Percentiles rank a stretch among this genome's conserved stretches.
phyloP scores from a whole-genome alignment of 352 stramenopile genomes.

The Nothophytophthora sp. region DNA sequence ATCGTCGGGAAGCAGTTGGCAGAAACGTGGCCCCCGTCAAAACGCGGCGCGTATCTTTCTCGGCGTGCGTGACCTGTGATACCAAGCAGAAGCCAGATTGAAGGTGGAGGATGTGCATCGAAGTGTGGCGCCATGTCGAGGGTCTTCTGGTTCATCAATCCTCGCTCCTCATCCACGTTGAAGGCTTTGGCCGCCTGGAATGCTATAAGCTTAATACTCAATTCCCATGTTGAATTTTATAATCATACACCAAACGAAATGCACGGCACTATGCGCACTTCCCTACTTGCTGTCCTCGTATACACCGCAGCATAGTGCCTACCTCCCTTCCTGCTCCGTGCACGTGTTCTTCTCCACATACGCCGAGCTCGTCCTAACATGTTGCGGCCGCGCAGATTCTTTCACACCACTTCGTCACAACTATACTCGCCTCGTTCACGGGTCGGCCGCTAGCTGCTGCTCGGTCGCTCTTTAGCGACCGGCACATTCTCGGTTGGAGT shows the following conservation, averaged over 20 bases:
- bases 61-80: not conserved
- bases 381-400: conserved; percentile 27
- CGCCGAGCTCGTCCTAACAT: conserved; percentile 16
- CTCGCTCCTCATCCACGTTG: not conserved
- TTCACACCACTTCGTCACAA: conserved; percentile 28
- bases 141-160: too few relatives aligned
- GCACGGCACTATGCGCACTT: conserved; percentile 3
- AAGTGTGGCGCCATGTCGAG: too few relatives aligned
- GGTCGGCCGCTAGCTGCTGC: conserved; percentile 9
- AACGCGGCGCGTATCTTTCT: not conserved
- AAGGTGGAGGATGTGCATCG: not conserved
- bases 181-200: not conserved
- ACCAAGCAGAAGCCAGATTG: conserved; percentile 16
- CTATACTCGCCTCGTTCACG: conserved; percentile 31
- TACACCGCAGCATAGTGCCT: not conserved
- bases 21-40: not conserved
- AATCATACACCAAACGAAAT: conserved; percentile 21
- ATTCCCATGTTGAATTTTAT: conserved; percentile 33
- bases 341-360: conserved; percentile 29
- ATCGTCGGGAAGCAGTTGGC: not conserved
- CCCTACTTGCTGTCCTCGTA: not conserved
- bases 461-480: conserved; percentile 1
- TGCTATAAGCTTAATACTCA: conserved; percentile 7
- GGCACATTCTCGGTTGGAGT: conserved; percentile 17
- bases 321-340: conserved; percentile 2